Base-by-base conservation (phyloP, 495 filamentous ascomycete species). In the Aspergillus homomorphus region DNA sequence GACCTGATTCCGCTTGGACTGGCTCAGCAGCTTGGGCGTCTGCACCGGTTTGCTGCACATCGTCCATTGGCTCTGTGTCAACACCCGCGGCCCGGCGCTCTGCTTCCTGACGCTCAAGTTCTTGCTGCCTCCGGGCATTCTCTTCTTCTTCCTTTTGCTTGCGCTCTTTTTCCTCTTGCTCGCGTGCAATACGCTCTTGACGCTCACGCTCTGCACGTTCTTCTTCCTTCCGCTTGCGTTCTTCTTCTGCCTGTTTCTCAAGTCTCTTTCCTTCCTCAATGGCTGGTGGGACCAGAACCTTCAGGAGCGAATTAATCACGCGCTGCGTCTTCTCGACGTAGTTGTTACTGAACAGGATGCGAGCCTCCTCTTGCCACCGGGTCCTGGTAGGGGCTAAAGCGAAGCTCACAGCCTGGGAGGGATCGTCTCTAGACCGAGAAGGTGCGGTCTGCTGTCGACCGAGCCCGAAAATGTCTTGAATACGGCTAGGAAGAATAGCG, bases 311-410 rank as follows among this genome's bases (percentile, higher is more conserved):
- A 63, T 84, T 84, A 57, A 89, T 73, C 4, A 96, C 78, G 58
- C 84, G 86, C 56, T 78, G 73, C n/a, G 87, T 83, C 64, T 89
- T 91, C 28, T 95, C 91, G 8, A 81, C 65, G 53, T 87, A 81
- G 20, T 74, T 79, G 43, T 70, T 71, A 49, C 88, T 88, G 70
- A 91, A 98, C 1, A 98, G 77, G 70, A 98, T 83, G 58, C 87
- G 87, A 14, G 92, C 89, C 73, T 98, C 94, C 64, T 96, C 90
- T 63, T 89, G 85, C 92, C 95, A 99, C 45, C 94, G 85, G 43
- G 78, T 76, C 43, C 74, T 75, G 12, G 93, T 97, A 2, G 81
- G 75, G 30, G 83, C 82, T 18, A 89, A 79, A 21, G 79, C 75
- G 71, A 96, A 96, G 38, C 83, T 77, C 15, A 90, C 85, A 12